phyloP scores from a whole-genome alignment of 2,329 filamentous ascomycete species.

The Botrytis pseudocinerea region DNA sequence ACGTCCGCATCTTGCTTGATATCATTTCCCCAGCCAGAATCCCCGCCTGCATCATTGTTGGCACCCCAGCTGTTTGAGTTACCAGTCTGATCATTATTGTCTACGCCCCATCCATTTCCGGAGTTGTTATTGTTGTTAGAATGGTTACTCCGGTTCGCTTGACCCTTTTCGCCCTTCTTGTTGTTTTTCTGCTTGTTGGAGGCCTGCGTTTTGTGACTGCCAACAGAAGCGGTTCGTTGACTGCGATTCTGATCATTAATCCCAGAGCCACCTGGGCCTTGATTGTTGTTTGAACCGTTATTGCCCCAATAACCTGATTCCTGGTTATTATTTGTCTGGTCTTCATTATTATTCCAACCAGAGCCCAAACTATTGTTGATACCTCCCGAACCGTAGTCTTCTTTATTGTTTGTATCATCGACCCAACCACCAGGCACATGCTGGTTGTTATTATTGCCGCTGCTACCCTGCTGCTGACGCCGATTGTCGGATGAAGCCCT shows the following conservation, averaged over 20 bases:
- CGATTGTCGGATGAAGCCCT: neutral
- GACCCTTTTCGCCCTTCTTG: slow-evolving; percentile 4
- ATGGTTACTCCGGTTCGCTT: slow-evolving; percentile 13
- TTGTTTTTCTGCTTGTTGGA: slow-evolving; percentile 15
- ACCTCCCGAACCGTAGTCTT: neutral
- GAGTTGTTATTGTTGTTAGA: slow-evolving; percentile 9
- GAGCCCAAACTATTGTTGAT: slow-evolving; percentile 5
- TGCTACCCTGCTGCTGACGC: slow-evolving; percentile 5
- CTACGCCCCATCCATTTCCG: slow-evolving; percentile 25
- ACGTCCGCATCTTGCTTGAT: neutral
- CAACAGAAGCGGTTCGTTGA: slow-evolving; percentile 17
- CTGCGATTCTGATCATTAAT: slow-evolving; percentile 25
- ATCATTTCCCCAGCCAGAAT: slow-evolving; percentile 9
- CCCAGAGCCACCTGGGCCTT: neutral
- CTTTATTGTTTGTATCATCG: slow-evolving; percentile 22
- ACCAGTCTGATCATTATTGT: slow-evolving; percentile 4
- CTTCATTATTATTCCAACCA: neutral
- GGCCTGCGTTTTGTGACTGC: slow-evolving; percentile 20
- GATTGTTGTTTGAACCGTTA: slow-evolving; percentile 26
- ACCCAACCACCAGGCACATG: slow-evolving; percentile 28
- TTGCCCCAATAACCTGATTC: slow-evolving; percentile 15
- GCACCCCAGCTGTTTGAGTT: slow-evolving; percentile 18
- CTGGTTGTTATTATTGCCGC: neutral
- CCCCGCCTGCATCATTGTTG: slow-evolving; percentile 24
- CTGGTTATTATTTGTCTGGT: slow-evolving; percentile 2